These are phyloP conservation scores for Trichosporon sp. DNA, from an alignment of 1,284 basidiomycete genomes.

Conservation along the genomic window DNA sequence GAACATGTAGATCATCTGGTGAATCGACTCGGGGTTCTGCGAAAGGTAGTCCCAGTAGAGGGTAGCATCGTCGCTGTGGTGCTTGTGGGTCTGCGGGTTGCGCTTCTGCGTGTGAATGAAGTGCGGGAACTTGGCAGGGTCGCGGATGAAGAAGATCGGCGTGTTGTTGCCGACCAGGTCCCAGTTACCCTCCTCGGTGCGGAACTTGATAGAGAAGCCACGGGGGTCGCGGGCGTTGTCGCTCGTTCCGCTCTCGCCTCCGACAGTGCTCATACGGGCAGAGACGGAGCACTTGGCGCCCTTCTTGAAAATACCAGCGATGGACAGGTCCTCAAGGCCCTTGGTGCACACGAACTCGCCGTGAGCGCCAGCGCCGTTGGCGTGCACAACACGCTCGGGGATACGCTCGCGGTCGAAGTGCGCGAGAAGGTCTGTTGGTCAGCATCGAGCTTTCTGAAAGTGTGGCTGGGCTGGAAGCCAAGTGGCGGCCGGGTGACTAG, in stretches of 20 bases:
- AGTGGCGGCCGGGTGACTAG: neutral
- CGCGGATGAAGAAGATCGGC: constrained; percentile 62
- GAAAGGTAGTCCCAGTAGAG: constrained; percentile 72
- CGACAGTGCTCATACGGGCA: constrained; percentile 51
- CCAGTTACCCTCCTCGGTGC: constrained; percentile 80
- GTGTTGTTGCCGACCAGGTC: constrained; percentile 81
- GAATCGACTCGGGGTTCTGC: constrained; percentile 83
- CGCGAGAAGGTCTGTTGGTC: constrained; percentile 53
- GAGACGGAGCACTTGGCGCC: constrained; percentile 59
- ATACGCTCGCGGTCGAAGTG: constrained; percentile 55
- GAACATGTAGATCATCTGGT: constrained; percentile 59
- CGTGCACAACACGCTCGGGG: constrained; percentile 76
- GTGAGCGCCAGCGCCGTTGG: constrained; percentile 66
- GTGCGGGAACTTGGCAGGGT: constrained; percentile 57
- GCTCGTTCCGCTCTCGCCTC: constrained; percentile 73
- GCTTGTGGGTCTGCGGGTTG: constrained; percentile 16
- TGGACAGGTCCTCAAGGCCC: constrained; percentile 71
- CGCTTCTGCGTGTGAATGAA: constrained; percentile 96
- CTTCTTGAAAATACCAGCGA: constrained; percentile 65
- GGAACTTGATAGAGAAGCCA: constrained; percentile 86
- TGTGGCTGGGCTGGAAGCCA: neutral
- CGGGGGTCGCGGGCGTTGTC: constrained; percentile 83
- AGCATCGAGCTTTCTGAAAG: too few species aligned
- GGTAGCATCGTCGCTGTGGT: constrained; percentile 31
- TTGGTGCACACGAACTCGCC: constrained; percentile 86